Evolutionary conservation across 2,329 filamentous ascomycete genomes (phyloP), one percentile per base, ranked within the genome.

Genomic region (Mycogone perniciosa): DNA sequence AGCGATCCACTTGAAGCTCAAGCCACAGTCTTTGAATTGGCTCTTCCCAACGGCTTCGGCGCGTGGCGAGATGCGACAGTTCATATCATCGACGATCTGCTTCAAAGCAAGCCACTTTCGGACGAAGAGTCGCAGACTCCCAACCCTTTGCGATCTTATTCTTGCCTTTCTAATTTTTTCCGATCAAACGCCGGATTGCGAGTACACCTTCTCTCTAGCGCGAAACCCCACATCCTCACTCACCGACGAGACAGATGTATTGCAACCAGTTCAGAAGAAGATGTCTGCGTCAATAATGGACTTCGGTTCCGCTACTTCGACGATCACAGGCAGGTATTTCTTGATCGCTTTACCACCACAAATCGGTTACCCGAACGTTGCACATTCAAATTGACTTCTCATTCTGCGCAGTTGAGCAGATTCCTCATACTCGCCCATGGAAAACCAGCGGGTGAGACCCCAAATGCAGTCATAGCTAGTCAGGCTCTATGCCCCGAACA

Each of bases 11-110:
- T 55, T 0, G 30, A 67, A 11, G 70, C 70, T 0, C 74, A 78
- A 54, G 64, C 76, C 0, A 70, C 70, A 0, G 67, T 84, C 0
- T 84, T 84, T 34, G 80, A 84, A 54, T 64, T 84, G 0, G 50
- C 55, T 0, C 52, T 72, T 0, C 79, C 80, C 0, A 0, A 8
- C 0, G 13, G 7, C 0, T 75, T 79, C 34, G 58, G 58, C 0
- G 44, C 56, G 1, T 84, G 80, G 80, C 66, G 80, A n/a, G 73
- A 81, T 50, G 54, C 60, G 1, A 77, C 75, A 0, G 50, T 68
- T 0, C 73, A 65, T 44, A 30, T 82, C 2, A 54, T 76, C 0
- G 52, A 60, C 0, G 57, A 71, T 7, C 63, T 77, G 0, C 59
- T 81, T 0, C 13, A n/a, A 9, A 52, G 53, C 11, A 9, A 58